Conservation (phyloP, 1,284 basidiomycete species). For the Pterula multifida region DNA sequence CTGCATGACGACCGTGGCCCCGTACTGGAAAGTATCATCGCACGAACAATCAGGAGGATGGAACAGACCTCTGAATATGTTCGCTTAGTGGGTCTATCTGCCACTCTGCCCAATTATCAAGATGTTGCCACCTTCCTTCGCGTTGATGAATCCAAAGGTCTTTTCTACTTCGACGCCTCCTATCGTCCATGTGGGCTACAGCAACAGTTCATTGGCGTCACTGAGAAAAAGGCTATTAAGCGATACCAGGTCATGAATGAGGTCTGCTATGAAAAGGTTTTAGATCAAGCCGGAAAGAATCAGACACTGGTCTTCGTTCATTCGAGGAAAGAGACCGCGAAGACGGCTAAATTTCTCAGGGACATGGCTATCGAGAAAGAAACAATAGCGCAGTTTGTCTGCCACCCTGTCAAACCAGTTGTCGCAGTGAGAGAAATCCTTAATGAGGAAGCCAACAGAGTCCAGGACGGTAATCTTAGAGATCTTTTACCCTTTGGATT, state of each 20-base stretch:
- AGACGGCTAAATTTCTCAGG: slow-evolving; percentile 91
- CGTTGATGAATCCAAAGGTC: slow-evolving; percentile 83
- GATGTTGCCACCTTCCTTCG: slow-evolving; percentile 98
- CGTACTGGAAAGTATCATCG: slow-evolving; percentile 87
- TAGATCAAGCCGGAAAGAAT: slow-evolving; percentile 87
- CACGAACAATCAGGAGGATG: slow-evolving; percentile 88
- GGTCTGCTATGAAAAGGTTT: slow-evolving; percentile 97
- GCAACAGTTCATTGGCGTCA: slow-evolving; percentile 96
- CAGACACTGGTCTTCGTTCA: slow-evolving; percentile 95
- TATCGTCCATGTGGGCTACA: slow-evolving; percentile 92
- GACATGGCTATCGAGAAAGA: slow-evolving; percentile 96
- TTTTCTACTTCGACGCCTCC: slow-evolving; percentile 96
- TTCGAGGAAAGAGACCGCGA: slow-evolving; percentile 96
- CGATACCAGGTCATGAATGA: slow-evolving; percentile 98
- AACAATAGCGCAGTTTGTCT: slow-evolving; percentile 90
- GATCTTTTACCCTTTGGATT: slow-evolving; percentile 96
- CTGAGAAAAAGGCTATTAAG: slow-evolving; percentile 99
- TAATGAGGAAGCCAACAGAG: slow-evolving; percentile 74
- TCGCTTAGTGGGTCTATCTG: slow-evolving; percentile 90
- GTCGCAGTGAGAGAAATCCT: slow-evolving; percentile 83
- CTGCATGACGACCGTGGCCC: slow-evolving; percentile 98
- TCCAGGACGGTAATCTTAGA: slow-evolving; percentile 75
- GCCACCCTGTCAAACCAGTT: slow-evolving; percentile 71
- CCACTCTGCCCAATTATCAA: slow-evolving; percentile 95
- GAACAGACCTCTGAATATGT: slow-evolving; percentile 92